Base-by-base conservation (phyloP, 2,329 filamentous ascomycete species). In the Trichoderma aggressivum region DNA sequence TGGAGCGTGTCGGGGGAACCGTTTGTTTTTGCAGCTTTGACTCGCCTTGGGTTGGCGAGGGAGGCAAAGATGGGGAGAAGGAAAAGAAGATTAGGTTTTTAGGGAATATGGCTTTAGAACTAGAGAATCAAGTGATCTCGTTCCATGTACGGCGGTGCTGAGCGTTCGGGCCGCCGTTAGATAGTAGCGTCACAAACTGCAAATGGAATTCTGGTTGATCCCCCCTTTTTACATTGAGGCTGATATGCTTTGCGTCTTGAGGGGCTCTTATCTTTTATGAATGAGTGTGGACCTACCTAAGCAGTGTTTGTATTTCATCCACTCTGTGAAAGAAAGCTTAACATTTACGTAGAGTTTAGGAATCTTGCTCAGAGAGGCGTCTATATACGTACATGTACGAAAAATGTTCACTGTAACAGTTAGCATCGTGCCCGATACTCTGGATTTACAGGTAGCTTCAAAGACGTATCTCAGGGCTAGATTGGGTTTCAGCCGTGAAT, bases 71-170 rank as follows among this genome's bases (percentile, higher is more conserved):
- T 21, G 65, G 30, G 56, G 47, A 16, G 58, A n/a, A 70, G 34
- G 61, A 65, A 60, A 70, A 53, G 21, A 60, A 53, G 62, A 61
- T 18, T 24, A 53, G 62, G 56, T 58, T 24, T 58, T 24, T 24
- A 47, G 47, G 53, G 47, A 39, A 56, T 69, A 39, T 39, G 63
- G 28, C 21, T 66, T 61, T 70, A 70, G 61, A 73, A 76, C 74
- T 75, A 76, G 77, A 79, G 76, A 73, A 77, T 80, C 78, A 80
- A 80, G 78, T 80, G 78, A 80, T 71, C 77, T 78, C 76, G 74
- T 75, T 68, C 43, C 60, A 66, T 66, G 26, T 71, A 63, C 32
- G 65, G 21, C 60, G 47, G 39, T 32, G 43, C 47, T 72, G 39
- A 56, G 43, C 55, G 53, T 55, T 62, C 43, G n/a, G 64, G 56